Evolutionary conservation across 192 early-diverging fungal genomes (phyloP).

Genomic region (Piromyces sp.): DNA sequence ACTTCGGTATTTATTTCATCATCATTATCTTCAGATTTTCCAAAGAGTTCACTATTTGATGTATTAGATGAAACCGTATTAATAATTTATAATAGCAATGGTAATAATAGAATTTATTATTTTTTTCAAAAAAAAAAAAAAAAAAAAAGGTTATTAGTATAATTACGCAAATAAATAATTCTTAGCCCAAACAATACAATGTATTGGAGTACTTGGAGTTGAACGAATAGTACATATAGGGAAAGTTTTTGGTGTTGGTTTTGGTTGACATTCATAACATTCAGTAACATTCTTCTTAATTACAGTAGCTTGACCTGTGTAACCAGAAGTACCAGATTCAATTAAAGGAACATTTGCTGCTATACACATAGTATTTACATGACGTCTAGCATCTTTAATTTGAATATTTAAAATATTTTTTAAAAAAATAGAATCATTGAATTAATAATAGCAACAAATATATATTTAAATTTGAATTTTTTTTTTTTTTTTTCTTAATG

Average conservation of each 20-base stretch:
- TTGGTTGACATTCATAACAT: constrained; percentile 89
- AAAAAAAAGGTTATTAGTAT: not conserved
- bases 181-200: constrained; percentile 99
- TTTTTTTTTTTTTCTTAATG: no score
- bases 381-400: constrained; percentile 75
- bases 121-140: not conserved
- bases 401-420: no score
- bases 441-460: no score
- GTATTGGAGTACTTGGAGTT: constrained; percentile 80
- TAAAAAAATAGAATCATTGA: no score
- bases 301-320: constrained; percentile 75
- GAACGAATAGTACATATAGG: constrained; percentile 95
- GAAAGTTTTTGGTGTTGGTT: constrained; percentile 68
- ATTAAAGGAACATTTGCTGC: constrained; percentile 75
- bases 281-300: constrained; percentile 61
- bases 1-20: constrained; percentile 33
- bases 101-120: no score
- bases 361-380: constrained; percentile 92
- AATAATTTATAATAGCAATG: constrained; percentile 1
- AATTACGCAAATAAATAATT: constrained; percentile 74
- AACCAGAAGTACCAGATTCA: constrained; percentile 94
- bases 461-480: no score
- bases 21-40: constrained; percentile 39
- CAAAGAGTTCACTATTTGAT: constrained; percentile 49
- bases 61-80: not conserved